Evolutionary conservation across 768 basidiomycete species (phyloP).

Genomic region (Russula earlei): DNA sequence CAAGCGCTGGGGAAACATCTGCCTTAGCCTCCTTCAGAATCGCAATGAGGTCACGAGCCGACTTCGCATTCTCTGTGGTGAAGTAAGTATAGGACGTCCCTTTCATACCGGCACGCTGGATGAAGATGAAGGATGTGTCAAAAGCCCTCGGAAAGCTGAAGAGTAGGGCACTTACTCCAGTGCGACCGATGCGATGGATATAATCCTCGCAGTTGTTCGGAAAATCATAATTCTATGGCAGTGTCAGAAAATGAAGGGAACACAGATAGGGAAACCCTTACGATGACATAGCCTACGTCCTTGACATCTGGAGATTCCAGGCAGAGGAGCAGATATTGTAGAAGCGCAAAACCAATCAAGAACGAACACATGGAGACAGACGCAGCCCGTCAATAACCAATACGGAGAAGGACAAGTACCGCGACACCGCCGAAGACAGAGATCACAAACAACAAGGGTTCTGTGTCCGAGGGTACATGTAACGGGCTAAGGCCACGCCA

Average conservation of each 20-base stretch:
- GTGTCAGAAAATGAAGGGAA: conserved; percentile 2
- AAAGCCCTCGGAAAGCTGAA: not conserved
- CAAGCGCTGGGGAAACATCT: conserved; percentile 75
- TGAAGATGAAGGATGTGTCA: not conserved
- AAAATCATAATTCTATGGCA: conserved; percentile 83
- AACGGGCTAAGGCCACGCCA: conserved; percentile 29
- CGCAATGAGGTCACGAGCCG: conserved; percentile 80
- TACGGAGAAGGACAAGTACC: conserved; percentile 41
- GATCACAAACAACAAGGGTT: conserved; percentile 28
- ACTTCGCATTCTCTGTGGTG: conserved; percentile 92
- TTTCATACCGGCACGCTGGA: conserved; percentile 81
- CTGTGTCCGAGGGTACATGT: conserved; percentile 34
- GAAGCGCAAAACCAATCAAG: conserved; percentile 22
- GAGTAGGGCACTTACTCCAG: conserved; percentile 50
- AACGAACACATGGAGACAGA: conserved; percentile 30
- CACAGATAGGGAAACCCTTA: conserved; percentile 34
- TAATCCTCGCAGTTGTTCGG: conserved; percentile 98
- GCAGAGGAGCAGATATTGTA: conserved; percentile 23
- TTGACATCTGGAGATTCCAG: conserved; percentile 73
- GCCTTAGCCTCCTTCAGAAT: conserved; percentile 87
- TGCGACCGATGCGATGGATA: conserved; percentile 97
- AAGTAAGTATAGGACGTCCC: conserved; percentile 94
- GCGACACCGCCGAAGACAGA: conserved; percentile 30
- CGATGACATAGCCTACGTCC: conserved; percentile 97
- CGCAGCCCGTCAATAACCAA: conserved; percentile 40